A percentile compares a stretch with the other conserved stretches of the same genome.
These are phyloP conservation scores for Mallotus japonicus DNA, from an alignment of 441 rosid genomes.

Conservation along the genomic window DNA sequence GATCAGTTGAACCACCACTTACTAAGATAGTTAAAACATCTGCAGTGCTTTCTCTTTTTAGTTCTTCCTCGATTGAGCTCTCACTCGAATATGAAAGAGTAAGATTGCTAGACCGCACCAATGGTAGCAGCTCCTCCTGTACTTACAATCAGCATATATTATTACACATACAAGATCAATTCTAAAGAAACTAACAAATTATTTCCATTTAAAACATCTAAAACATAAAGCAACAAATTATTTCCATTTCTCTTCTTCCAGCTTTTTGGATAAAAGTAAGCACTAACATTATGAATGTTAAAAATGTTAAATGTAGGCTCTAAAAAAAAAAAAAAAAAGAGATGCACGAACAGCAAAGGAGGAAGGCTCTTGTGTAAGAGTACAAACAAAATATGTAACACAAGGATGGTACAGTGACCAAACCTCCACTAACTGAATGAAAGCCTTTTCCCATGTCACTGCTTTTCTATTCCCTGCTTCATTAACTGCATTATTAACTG, in stretches of 20 bases:
- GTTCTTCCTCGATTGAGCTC: conserved; percentile 90
- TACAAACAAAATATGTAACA: conserved; percentile 7
- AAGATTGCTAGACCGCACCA: conserved; percentile 65
- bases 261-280: neutral
- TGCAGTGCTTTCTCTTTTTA: conserved; percentile 96
- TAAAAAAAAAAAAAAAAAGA: neutral
- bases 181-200: neutral
- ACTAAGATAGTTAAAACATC: conserved; percentile 84
- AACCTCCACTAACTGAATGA: conserved; percentile 81
- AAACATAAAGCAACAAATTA: neutral
- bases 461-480: conserved; percentile 71
- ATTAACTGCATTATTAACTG: conserved; percentile 74
- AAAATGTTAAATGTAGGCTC: neutral
- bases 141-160: conserved; percentile 12
- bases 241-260: neutral
- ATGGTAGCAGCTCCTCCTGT: conserved; percentile 79
- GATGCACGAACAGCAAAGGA: neutral
- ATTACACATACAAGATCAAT: conserved; percentile 5
- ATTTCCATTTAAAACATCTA: neutral
- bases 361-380: neutral
- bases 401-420: conserved; percentile 22
- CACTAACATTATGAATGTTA: neutral
- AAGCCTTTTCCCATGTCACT: conserved; percentile 93
- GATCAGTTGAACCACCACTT: conserved; percentile 22
- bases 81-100: conserved; percentile 85